These are phyloP conservation scores for Trichosporon inkin DNA, from an alignment of 1,284 basidiomycete species.

Conservation along the genomic window DNA sequence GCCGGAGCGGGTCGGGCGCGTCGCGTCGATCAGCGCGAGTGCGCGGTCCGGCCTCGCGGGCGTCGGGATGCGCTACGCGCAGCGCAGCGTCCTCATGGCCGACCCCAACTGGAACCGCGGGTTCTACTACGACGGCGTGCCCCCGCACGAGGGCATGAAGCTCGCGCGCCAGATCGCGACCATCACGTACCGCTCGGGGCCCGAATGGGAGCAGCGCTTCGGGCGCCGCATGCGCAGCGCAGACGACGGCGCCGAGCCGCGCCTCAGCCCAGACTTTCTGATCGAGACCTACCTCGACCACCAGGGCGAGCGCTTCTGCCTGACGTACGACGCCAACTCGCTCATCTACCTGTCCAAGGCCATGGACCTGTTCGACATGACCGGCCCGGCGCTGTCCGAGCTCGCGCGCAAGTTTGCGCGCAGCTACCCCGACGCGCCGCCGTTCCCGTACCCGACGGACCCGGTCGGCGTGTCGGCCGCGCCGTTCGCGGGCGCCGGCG, in stretches of 20 bases:
- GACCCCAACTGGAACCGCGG: conserved; percentile 99
- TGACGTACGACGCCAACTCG: conserved; percentile 98
- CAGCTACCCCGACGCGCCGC: conserved; percentile 39
- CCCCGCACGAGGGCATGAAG: conserved; percentile 98
- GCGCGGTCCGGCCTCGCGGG: conserved; percentile 85
- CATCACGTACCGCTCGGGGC: conserved; percentile 97
- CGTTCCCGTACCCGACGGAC: conserved; percentile 47
- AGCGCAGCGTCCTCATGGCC: conserved; percentile 86
- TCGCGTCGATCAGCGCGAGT: conserved; percentile 91
- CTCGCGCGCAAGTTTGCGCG: conserved; percentile 54
- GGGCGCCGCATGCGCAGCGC: conserved; percentile 59
- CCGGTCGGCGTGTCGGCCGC: conserved; percentile 32
- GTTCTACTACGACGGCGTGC: conserved; percentile 91
- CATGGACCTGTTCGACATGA: conserved; percentile 99
- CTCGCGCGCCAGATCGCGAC: conserved; percentile 97
- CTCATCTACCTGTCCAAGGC: conserved; percentile 98
- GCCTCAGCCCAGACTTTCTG: conserved; percentile 74
- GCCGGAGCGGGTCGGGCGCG: conserved; percentile 77
- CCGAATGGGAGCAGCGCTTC: conserved; percentile 98
- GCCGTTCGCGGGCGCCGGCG: conserved; percentile 7
- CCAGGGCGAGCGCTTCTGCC: conserved; percentile 92
- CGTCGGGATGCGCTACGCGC: conserved; percentile 93
- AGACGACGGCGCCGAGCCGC: conserved; percentile 33
- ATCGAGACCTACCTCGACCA: conserved; percentile 99
- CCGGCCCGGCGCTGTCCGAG: conserved; percentile 66